Evolutionary conservation across 352 stramenopile species (phyloP), one percentile per base, ranked within the genome.

Genomic region (Phytophthora idaei): DNA sequence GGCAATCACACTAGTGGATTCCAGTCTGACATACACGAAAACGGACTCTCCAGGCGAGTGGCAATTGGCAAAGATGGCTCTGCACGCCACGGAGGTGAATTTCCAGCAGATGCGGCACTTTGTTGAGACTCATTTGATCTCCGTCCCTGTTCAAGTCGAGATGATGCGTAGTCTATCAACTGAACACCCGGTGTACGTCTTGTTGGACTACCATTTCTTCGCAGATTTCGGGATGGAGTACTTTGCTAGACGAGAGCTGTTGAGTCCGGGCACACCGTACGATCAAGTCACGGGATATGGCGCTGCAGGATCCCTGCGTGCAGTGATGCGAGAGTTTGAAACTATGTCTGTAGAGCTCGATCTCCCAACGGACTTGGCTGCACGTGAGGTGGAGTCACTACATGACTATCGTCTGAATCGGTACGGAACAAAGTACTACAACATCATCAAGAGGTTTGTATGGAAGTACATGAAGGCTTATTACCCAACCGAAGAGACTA

Each of bases 191-290:
- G 54, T 85, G 28, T 70, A 77, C 9, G 77, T 72, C 2, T 67
- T 85, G 39, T 42, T 85, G 11, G 50, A 76, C 55, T 73, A 80
- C 47, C 77, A 85, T 57, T 67, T 77, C 15, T 64, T 67, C 4
- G 56, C 70, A 2, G 61, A 85, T 48, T 80, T 81, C 29, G 77
- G 64, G 0, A 70, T 81, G 44, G 74, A 85, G 41, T 69, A 77
- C 21, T 60, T 77, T 25, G 63, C 63, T 14, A 61, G 46, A 15
- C 53, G 47, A 37, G 66, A 72, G 15, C 51, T 85, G 25, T 49
- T 85, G 37, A 65, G 45, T 37, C 27, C 51, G 5, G 56, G 51
- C 4, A 81, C 77, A 5, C 44, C 64, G 0, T 73, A 81, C 44
- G 77, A 85, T 28, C 58, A 72, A 48, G 67, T 68, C 15, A 77